Base-by-base conservation (phyloP, 2,329 filamentous ascomycete genomes). In the Ophiostoma sp. region DNA sequence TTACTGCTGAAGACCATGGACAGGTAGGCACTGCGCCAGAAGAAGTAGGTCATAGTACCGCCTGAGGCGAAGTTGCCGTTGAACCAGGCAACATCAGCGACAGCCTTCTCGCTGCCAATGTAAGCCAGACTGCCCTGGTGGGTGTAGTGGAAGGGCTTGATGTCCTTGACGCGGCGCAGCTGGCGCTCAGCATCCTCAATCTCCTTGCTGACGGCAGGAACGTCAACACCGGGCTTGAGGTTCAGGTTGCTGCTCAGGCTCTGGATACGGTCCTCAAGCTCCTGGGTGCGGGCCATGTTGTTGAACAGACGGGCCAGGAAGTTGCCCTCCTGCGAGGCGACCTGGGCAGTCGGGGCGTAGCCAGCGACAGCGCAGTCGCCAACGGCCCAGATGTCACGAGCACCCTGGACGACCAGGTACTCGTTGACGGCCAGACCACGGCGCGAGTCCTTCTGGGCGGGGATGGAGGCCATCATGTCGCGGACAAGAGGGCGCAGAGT, bases 1-100 rank as follows among this genome's bases (percentile, higher is more conserved):
- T 88, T 86, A 95, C 92, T 93, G 88, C 93, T 98, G 80, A 99
- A 99, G 87, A 94, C 97, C 95, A 99, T 99, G 85, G 92, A 97
- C 79, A 99, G 83, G 80, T 99, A 99, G 68, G 94, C 95, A 77
- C 91, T 96, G 78, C 93, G 87, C 95, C 95, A 99, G 87, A 99
- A 99, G 74, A 97, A 86, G 82, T 96, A 99, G 68, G 95, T 99
- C 80, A 98, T 83, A 75, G 90, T 92, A 77, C 95, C 95, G 77
- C 94, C 95, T 63, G 89, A 92, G 71, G 95, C 94, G 75, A 99
- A 86, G 83, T 98, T 99, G 73, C 95, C 95, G 76, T 95, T 96
- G 82, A 96, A 88, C 94, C 95, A 99, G 77, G 88, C 91, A 76
- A 99, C 92, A 81, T 99, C 95, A 71, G 95, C 95, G 69, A 99